phyloP scores from a whole-genome alignment of 768 basidiomycete species.

The Trametes meyenii region DNA sequence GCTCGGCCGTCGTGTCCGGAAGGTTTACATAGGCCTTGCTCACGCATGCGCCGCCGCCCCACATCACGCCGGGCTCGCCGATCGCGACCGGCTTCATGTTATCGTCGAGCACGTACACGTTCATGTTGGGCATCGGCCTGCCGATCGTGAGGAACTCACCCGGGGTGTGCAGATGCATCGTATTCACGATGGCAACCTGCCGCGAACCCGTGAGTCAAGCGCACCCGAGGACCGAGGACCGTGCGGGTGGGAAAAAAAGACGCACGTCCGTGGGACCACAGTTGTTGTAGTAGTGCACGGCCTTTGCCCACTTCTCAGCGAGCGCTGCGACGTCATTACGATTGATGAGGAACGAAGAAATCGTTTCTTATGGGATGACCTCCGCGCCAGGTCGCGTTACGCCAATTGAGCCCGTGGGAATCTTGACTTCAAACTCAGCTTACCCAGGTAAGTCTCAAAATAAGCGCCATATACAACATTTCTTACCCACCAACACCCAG shows the following conservation, averaged over 20 bases:
- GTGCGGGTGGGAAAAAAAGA: neutral
- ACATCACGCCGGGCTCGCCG: constrained; percentile 50
- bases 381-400: no score
- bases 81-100: constrained; percentile 36
- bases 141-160: constrained; percentile 51
- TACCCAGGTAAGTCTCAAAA: no score
- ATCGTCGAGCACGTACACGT: constrained; percentile 42
- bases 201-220: neutral
- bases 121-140: constrained; percentile 57
- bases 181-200: constrained; percentile 61
- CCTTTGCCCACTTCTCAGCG: constrained; percentile 49
- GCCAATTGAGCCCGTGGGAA: no score
- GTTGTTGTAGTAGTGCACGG: constrained; percentile 50
- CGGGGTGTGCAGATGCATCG: constrained; percentile 49
- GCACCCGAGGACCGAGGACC: neutral
- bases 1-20: constrained; percentile 55
- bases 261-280: constrained; percentile 60
- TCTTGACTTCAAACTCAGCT: no score
- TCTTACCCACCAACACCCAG: no score
- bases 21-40: constrained; percentile 58
- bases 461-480: no score
- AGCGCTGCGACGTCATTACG: constrained; percentile 34
- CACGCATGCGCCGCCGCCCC: constrained; percentile 65
- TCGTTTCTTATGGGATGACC: no score
- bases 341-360: no score